Conservation (phyloP, 2,329 filamentous ascomycete genomes). For the Epichloe sylvatica region DNA sequence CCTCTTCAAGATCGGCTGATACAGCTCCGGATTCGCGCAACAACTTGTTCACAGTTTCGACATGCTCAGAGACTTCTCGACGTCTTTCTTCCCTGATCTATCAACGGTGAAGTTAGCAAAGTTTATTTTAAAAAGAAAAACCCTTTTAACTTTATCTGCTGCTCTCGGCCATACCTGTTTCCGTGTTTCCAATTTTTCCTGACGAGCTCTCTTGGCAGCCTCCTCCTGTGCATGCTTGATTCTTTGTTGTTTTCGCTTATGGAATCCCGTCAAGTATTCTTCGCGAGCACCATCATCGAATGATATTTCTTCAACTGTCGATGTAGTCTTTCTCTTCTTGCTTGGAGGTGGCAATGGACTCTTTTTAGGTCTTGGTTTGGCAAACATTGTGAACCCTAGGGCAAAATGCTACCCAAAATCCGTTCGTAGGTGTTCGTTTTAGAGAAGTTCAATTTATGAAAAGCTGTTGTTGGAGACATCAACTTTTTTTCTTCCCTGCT, state of each 20-base stretch:
- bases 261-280: conserved; percentile 89
- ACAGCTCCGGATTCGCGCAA: conserved; percentile 44
- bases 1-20: conserved; percentile 26
- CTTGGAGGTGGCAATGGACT: conserved; percentile 39
- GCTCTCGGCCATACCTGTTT: conserved; percentile 48
- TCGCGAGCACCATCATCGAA: conserved; percentile 70
- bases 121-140: neutral
- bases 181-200: conserved; percentile 61
- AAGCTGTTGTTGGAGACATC: neutral
- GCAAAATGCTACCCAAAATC: neutral
- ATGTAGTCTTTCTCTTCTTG: conserved; percentile 52
- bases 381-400: conserved; percentile 29
- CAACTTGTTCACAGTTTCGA: conserved; percentile 59
- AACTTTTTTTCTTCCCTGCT: neutral
- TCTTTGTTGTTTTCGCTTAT: conserved; percentile 82
- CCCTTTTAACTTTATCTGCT: neutral
- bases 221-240: conserved; percentile 74
- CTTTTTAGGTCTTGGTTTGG: conserved; percentile 45
- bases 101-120: neutral
- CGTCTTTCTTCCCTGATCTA: conserved; percentile 76
- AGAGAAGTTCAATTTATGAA: neutral
- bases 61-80: conserved; percentile 67
- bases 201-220: conserved; percentile 59
- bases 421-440: neutral
- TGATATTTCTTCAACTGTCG: conserved; percentile 60